Percentiles rank a stretch among this genome's conserved stretches.
Evolutionary conservation across 2,329 filamentous ascomycete genomes (phyloP).

Genomic region (Venturia pyrina): DNA sequence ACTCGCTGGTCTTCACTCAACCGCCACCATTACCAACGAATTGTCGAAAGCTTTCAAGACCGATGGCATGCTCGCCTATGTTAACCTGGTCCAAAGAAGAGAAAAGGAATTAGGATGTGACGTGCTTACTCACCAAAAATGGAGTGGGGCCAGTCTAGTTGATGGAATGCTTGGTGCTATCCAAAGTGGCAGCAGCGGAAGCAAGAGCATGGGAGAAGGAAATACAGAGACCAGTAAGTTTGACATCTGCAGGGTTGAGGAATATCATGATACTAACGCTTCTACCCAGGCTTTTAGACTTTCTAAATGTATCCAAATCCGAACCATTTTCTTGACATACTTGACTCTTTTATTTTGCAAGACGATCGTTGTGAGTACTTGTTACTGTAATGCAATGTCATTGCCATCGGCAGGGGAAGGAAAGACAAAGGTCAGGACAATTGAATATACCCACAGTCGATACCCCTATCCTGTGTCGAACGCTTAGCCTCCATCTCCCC

Average conservation of each 20-base stretch:
- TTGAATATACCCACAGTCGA: too few species aligned
- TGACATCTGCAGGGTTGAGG: background rate
- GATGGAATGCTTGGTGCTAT: slow-evolving; percentile 86
- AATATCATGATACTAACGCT: background rate
- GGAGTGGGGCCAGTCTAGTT: slow-evolving; percentile 65
- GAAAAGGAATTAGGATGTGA: slow-evolving; percentile 90
- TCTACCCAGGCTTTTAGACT: background rate
- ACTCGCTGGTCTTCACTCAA: slow-evolving; percentile 53
- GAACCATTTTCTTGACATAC: background rate
- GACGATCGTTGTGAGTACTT: too few species aligned
- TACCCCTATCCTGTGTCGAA: too few species aligned
- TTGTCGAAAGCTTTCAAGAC: slow-evolving; percentile 73
- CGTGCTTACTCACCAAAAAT: slow-evolving; percentile 91
- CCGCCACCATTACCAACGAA: slow-evolving; percentile 58
- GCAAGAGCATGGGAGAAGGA: slow-evolving; percentile 88
- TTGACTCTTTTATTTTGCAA: too few species aligned
- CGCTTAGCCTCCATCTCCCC: too few species aligned
- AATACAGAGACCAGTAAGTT: slow-evolving; percentile 58
- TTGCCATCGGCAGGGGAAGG: too few species aligned
- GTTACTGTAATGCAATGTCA: too few species aligned
- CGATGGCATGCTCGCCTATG: slow-evolving; percentile 94
- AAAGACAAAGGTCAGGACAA: too few species aligned
- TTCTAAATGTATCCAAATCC: background rate
- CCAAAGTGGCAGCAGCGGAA: slow-evolving; percentile 81
- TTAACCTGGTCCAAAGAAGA: slow-evolving; percentile 78